Conservation (phyloP, 257 asterid genomes). For the Solanum appendiculatum region DNA sequence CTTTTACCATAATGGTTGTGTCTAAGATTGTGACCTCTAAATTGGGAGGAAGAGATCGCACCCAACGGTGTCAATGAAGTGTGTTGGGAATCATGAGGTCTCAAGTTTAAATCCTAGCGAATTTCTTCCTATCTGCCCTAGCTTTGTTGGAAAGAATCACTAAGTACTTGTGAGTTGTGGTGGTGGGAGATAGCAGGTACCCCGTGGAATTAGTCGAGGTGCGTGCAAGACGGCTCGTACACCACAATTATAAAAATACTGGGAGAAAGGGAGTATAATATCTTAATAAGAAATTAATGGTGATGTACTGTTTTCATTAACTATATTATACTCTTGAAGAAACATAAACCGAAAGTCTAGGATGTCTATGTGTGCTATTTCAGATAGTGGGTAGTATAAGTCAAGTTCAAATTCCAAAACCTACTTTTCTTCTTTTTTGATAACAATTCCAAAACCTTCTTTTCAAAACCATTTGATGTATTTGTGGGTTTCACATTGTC, state of each 20-base stretch:
- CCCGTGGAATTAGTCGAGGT: not conserved
- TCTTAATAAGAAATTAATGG: not conserved
- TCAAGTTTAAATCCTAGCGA: not conserved
- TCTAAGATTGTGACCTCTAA: not conserved
- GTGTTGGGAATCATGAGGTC: not conserved
- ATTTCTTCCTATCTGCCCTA: not conserved
- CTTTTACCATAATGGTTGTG: not conserved
- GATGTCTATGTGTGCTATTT: not conserved
- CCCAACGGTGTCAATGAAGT: not conserved
- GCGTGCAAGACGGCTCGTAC: not conserved
- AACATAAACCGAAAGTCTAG: not conserved
- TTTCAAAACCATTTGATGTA: not conserved
- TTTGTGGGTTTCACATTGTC: not conserved
- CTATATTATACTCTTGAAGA: not conserved
- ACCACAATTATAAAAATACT: not conserved
- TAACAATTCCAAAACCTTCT: not conserved
- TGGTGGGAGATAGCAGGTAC: not conserved
- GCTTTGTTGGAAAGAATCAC: not conserved
- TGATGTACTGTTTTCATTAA: not conserved
- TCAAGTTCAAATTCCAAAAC: not conserved
- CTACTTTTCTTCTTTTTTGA: not conserved
- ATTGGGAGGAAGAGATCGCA: not conserved
- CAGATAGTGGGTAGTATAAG: not conserved
- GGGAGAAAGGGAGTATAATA: not conserved
- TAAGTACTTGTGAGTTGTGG: not conserved